A percentile compares a stretch with the other conserved stretches of the same genome.
These are phyloP conservation scores for Xylogone sp. DNA, from an alignment of 2,329 filamentous ascomycete species.

Conservation along the genomic window DNA sequence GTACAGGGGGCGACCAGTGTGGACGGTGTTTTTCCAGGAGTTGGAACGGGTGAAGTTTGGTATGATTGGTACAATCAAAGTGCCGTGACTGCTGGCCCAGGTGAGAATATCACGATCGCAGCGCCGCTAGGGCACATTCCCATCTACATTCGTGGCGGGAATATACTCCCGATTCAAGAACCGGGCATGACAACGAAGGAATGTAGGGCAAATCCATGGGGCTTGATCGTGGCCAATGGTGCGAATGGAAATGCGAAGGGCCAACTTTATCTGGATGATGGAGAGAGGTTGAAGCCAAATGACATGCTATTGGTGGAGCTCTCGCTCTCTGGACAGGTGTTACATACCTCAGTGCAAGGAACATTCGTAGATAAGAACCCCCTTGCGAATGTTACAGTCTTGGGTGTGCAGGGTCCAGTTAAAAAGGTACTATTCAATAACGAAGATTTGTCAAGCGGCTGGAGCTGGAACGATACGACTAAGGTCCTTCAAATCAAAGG, in stretches of 20 bases:
- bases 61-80: conserved; percentile 78
- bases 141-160: conserved; percentile 65
- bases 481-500: conserved; percentile 47
- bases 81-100: conserved; percentile 44
- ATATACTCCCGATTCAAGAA: conserved; percentile 64
- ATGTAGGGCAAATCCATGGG: conserved; percentile 62
- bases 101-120: conserved; percentile 55
- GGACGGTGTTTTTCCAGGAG: conserved; percentile 66
- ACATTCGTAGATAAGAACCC: conserved; percentile 52
- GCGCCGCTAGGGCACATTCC: conserved; percentile 68
- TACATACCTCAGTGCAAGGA: conserved; percentile 47
- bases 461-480: conserved; percentile 44
- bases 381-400: conserved; percentile 58
- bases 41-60: conserved; percentile 58
- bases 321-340: conserved; percentile 34
- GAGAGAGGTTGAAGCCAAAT: conserved; percentile 58
- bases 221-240: conserved; percentile 59
- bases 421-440: conserved; percentile 51
- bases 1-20: conserved; percentile 58
- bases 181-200: conserved; percentile 63
- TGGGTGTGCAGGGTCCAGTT: conserved; percentile 47
- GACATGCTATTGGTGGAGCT: conserved; percentile 53
- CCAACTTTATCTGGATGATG: conserved; percentile 69
- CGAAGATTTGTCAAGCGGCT: conserved; percentile 35
- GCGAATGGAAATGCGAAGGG: conserved; percentile 53